phyloP scores from a whole-genome alignment of 2,329 filamentous ascomycete genomes.

The Monosporascus sp. region DNA sequence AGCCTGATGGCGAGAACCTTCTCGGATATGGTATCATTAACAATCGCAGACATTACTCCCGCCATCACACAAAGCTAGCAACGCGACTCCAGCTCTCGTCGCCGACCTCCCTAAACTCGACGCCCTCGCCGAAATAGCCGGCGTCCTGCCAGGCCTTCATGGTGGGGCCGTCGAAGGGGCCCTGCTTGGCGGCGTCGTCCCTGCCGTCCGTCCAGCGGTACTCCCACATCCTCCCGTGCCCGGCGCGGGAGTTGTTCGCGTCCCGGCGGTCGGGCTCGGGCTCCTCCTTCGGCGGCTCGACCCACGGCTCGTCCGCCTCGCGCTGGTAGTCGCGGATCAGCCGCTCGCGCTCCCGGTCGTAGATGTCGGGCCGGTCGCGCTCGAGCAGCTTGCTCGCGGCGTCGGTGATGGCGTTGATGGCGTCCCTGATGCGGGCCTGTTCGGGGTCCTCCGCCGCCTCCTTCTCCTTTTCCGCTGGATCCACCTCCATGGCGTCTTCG shows the following conservation, averaged over 20 bases:
- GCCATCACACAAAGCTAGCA: conserved; percentile 44
- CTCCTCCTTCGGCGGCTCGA: conserved; percentile 35
- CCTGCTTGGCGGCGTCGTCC: conserved; percentile 73
- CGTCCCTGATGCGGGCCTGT: conserved; percentile 63
- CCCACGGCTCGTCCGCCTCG: conserved; percentile 86
- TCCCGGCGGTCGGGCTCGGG: conserved; percentile 6
- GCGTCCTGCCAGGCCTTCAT: conserved; percentile 91
- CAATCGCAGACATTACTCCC: no score
- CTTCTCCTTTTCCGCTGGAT: conserved; percentile 31
- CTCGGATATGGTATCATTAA: no score
- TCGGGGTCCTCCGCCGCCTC: conserved; percentile 57
- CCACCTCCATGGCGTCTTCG: conserved; percentile 63
- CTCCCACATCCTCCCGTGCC: conserved; percentile 62
- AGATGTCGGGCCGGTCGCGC: conserved; percentile 82
- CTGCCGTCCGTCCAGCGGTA: conserved; percentile 88
- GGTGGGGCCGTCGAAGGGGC: conserved; percentile 76
- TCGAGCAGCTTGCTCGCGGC: conserved; percentile 83
- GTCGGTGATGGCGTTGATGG: conserved; percentile 78
- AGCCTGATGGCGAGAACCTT: no score
- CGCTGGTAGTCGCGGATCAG: conserved; percentile 77
- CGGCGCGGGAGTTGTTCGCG: not conserved
- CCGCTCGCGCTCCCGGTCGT: conserved; percentile 80
- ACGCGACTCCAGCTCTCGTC: conserved; percentile 50
- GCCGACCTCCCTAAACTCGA: conserved; percentile 66
- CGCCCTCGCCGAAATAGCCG: conserved; percentile 87